Base-by-base conservation (phyloP, 192 early-diverging fungal genomes). In the Coemansia sp. region DNA sequence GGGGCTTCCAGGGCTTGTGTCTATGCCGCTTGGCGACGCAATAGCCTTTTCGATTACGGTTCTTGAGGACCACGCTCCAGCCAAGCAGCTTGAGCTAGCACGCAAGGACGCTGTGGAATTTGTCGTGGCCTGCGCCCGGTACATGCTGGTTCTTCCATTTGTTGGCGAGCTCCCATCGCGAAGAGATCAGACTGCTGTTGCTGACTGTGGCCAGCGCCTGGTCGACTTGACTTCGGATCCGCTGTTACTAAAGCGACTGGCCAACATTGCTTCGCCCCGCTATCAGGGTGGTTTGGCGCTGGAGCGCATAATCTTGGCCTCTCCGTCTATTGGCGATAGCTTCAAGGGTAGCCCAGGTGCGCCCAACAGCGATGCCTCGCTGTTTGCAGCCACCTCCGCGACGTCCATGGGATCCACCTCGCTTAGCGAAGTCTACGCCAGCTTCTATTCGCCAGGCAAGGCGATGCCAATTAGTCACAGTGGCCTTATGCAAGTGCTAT, bases 81-180 rank as follows among this genome's bases (percentile, higher is more conserved):
- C 68, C 19, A 73, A 68, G 36, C 75, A 74, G 36, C 55, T 70
- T 7, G 71, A 56, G 24, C 66, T 63, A 11, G 80, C 69, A 3
- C 67, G 75, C 36, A 68, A 65, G 22, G 80, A 82, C 46, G 72
- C 72, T 10, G 53, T 74, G 7, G 71, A 68, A n/a, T 82, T 82
- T 64, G 63, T 82, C 20, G 31, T 77, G 22, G 70, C 80, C 11
- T 82, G 80, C 48, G 68, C 80, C 11, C 44, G 70, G 3, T 76
- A 82, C 44, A 59, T 51, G 1, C 63, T 82, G 32, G 72, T 66
- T 9, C 61, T 69, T 17, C 69, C 64, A 4, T 68, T 45, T 68
- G 63, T 67, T 22, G 65, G 50, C 17, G 29, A 69, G 20, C 40
- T 61, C 34, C 31, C 66, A 1, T 41, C 53, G 5, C 63, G 61